phyloP scores from a whole-genome alignment of 1,284 basidiomycete genomes.

The Cutaneotrichosporon curvatum region DNA sequence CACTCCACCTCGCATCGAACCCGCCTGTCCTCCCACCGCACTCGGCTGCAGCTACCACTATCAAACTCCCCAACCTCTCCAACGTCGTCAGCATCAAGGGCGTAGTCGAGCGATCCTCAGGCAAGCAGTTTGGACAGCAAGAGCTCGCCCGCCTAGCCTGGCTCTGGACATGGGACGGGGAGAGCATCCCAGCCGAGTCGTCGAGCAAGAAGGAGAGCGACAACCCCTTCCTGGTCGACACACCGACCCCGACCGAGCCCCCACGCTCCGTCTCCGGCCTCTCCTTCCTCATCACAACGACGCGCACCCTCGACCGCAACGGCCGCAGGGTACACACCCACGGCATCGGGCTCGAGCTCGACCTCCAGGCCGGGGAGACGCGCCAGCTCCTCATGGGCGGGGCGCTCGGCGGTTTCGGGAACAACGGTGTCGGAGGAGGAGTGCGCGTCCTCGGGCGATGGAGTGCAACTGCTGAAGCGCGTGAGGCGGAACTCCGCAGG shows the following conservation, averaged over 20 bases:
- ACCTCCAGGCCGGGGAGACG: slow-evolving; percentile 40
- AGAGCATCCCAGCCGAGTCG: slow-evolving; percentile 20
- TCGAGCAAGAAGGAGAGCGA: slow-evolving; percentile 16
- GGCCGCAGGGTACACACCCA: slow-evolving; percentile 39
- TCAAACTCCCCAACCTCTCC: slow-evolving; percentile 40
- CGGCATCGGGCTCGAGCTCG: slow-evolving; percentile 42
- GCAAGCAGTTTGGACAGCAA: slow-evolving; percentile 35
- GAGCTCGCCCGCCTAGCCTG: slow-evolving; percentile 44
- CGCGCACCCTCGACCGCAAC: slow-evolving; percentile 37
- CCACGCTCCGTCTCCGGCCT: slow-evolving; percentile 15
- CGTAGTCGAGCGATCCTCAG: slow-evolving; percentile 40
- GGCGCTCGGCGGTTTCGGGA: slow-evolving; percentile 30
- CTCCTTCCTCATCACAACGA: slow-evolving; percentile 41
- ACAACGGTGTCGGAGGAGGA: slow-evolving; percentile 39
- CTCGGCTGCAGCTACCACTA: slow-evolving; percentile 22
- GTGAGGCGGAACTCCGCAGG: slow-evolving; percentile 33
- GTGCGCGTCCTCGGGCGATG: slow-evolving; percentile 43
- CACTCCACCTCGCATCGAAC: slow-evolving; percentile 43
- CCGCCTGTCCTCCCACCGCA: slow-evolving; percentile 45
- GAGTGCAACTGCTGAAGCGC: slow-evolving; percentile 35
- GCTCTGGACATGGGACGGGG: slow-evolving; percentile 46
- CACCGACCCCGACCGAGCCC: not conserved
- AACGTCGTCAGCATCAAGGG: slow-evolving; percentile 37
- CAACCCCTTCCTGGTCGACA: slow-evolving; percentile 21
- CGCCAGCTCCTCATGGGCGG: slow-evolving; percentile 32